These are phyloP conservation scores for Chenopodium album DNA, from an alignment of 148 eudicot genomes.

Conservation along the genomic window DNA sequence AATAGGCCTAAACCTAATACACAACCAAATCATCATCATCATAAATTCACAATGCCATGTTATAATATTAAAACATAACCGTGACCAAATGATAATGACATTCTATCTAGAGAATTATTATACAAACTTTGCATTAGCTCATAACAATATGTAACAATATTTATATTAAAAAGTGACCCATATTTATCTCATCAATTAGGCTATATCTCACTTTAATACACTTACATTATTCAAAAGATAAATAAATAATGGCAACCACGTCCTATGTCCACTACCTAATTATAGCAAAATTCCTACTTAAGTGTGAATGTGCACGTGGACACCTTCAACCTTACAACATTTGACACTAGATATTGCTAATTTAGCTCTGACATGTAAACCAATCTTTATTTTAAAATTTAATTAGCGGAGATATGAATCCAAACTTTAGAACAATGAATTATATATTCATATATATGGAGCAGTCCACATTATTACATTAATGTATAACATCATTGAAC, in stretches of 20 bases:
- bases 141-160: background rate
- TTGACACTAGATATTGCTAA: conserved; percentile 4
- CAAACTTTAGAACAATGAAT: too few species aligned
- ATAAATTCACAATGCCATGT: too few species aligned
- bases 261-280: conserved; percentile 21
- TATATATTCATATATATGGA: background rate
- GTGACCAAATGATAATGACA: conserved; percentile 7
- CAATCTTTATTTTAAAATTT: too few species aligned
- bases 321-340: background rate
- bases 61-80: too few species aligned
- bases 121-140: background rate
- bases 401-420: background rate
- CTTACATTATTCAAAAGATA: background rate
- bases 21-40: too few species aligned
- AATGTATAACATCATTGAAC: conserved; percentile 11
- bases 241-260: conserved; percentile 23
- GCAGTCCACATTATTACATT: conserved; percentile 1
- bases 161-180: background rate
- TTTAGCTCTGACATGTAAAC: conserved; percentile 11
- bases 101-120: too few species aligned
- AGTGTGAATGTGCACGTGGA: conserved; percentile 16
- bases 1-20: too few species aligned
- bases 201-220: background rate
- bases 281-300: conserved; percentile 10
- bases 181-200: background rate